Percentiles rank a stretch among this genome's conserved stretches.
Conservation (phyloP, 1,284 basidiomycete species). For the Dichomitus squalens region DNA sequence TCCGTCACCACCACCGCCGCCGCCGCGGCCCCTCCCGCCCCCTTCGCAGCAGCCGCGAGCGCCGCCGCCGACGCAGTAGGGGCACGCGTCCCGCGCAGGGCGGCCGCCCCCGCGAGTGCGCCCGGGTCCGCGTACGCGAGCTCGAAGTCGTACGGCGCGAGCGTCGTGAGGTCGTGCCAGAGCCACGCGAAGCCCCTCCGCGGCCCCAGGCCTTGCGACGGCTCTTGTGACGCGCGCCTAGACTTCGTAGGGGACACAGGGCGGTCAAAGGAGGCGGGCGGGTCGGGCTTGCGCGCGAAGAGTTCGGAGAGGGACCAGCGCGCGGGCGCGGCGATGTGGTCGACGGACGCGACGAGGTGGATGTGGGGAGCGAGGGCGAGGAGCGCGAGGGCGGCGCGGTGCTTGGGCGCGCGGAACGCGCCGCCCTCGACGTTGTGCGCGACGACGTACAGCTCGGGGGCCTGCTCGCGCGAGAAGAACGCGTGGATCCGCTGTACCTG, state of each 20-base stretch:
- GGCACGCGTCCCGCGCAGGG: constrained; percentile 20
- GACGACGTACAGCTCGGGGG: constrained; percentile 66
- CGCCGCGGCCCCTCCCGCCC: constrained; percentile 25
- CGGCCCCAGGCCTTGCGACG: constrained; percentile 28
- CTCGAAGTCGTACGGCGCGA: constrained; percentile 80
- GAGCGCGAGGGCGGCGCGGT: constrained; percentile 64
- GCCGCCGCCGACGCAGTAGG: constrained; percentile 12
- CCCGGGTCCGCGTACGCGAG: constrained; percentile 67
- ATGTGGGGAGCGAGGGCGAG: constrained; percentile 74
- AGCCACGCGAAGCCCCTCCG: constrained; percentile 81
- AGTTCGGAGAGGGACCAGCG: constrained; percentile 72
- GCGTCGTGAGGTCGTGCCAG: constrained; percentile 88
- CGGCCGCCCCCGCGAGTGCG: constrained; percentile 56
- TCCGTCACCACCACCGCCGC: constrained; percentile 59
- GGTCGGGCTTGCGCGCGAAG: constrained; percentile 50
- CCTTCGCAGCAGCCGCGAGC: constrained; percentile 31
- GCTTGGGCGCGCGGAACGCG: constrained; percentile 62
- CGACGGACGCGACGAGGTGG: constrained; percentile 81
- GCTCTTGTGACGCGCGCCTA: constrained; percentile 1
- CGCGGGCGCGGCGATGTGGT: constrained; percentile 82
- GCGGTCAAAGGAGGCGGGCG: constrained; percentile 5
- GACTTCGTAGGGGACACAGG: constrained; percentile 2
- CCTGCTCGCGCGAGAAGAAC: constrained; percentile 46
- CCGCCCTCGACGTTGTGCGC: constrained; percentile 88
- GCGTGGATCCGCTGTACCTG: constrained; percentile 66